Evolutionary conservation across 305 asterid species (phyloP).

Genomic region (Fraxinus angustifolia): DNA sequence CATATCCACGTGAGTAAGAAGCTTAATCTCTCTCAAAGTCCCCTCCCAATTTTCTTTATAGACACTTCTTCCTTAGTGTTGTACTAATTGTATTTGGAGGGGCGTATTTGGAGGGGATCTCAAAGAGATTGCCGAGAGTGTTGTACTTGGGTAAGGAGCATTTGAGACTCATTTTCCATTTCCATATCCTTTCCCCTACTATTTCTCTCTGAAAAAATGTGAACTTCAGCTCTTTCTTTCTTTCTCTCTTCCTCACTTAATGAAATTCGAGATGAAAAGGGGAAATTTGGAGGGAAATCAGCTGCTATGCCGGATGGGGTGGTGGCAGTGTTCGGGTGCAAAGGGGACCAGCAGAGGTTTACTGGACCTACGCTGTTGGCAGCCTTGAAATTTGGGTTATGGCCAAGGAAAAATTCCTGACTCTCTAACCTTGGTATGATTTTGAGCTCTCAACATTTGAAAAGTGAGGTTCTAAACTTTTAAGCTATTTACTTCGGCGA

Average conservation of each 20-base stretch:
- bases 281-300: constrained; percentile 28
- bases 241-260: not conserved
- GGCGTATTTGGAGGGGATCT: constrained; percentile 57
- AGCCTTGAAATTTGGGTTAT: not conserved
- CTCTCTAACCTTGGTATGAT: too few species aligned
- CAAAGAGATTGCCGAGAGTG: constrained; percentile 67
- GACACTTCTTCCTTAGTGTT: constrained; percentile 67
- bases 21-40: constrained; percentile 54
- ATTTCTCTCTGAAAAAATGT: not conserved
- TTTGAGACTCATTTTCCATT: constrained; percentile 38
- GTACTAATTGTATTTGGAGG: constrained; percentile 22
- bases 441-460: too few species aligned
- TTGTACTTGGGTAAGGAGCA: constrained; percentile 42
- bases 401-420: not conserved
- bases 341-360: not conserved
- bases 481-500: too few species aligned
- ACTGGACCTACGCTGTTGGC: not conserved
- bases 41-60: constrained; percentile 79
- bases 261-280: constrained; percentile 11
- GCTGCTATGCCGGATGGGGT: not conserved
- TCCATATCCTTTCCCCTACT: constrained; percentile 26
- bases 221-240: not conserved
- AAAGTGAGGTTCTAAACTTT: too few species aligned
- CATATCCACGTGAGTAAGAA: constrained; percentile 94
- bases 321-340: constrained; percentile 12